These are phyloP conservation scores for Urostyla sp. DNA, from an alignment of 73 alveolate species.

Conservation along the genomic window DNA sequence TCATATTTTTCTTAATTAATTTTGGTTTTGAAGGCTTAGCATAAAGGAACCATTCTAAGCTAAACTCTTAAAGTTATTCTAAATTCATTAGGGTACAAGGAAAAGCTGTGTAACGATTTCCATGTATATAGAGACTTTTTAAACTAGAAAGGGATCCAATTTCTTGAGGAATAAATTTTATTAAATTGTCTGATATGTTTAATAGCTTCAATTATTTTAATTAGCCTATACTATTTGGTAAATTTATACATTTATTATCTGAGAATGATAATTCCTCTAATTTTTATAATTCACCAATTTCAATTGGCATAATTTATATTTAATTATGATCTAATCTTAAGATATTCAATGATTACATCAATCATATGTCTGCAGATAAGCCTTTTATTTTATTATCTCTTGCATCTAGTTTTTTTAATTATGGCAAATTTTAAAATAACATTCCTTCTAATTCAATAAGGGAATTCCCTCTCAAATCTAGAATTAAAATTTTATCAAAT, in stretches of 20 bases:
- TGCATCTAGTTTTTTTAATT: slow-evolving; percentile 49
- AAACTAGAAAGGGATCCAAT: slow-evolving; percentile 54
- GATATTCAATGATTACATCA: slow-evolving; percentile 1
- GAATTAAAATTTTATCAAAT: slow-evolving; percentile 17
- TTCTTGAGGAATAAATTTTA: slow-evolving; percentile 45
- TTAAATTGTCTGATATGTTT: slow-evolving; percentile 45
- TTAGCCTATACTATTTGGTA: slow-evolving; percentile 37
- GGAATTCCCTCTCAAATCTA: slow-evolving; percentile 53
- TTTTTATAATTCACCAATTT: slow-evolving; percentile 7
- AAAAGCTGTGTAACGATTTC: slow-evolving; percentile 62
- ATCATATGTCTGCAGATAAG: slow-evolving; percentile 1
- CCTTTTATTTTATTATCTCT: slow-evolving; percentile 36
- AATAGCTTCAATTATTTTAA: slow-evolving; percentile 34
- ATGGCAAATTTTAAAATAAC: background rate
- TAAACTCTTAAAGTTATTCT: slow-evolving; percentile 59
- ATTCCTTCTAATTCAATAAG: slow-evolving; percentile 7
- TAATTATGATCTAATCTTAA: slow-evolving; percentile 38
- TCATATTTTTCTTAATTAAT: slow-evolving; percentile 50
- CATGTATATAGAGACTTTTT: slow-evolving; percentile 57
- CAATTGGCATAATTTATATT: slow-evolving; percentile 34
- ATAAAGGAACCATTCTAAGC: slow-evolving; percentile 75
- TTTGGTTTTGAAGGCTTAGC: slow-evolving; percentile 71
- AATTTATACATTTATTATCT: slow-evolving; percentile 24
- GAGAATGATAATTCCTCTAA: slow-evolving; percentile 40
- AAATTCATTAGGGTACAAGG: slow-evolving; percentile 50